Percentiles rank a stretch among this genome's conserved stretches.
Conservation (phyloP, 2,329 filamentous ascomycete species). For the Penicillium sp. region DNA sequence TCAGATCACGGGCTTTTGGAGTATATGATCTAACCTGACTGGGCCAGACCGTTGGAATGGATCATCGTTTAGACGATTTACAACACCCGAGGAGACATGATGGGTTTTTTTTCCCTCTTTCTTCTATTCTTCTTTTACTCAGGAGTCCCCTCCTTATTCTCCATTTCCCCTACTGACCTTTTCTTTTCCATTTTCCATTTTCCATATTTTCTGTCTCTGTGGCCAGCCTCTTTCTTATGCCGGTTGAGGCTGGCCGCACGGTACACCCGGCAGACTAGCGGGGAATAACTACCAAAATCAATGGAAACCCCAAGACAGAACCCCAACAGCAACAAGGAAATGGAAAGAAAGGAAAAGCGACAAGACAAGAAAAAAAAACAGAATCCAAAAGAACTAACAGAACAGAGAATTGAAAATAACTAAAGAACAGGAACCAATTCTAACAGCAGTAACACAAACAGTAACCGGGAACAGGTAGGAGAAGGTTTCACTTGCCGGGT, state of each 20-base stretch:
- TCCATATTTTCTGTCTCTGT: neutral
- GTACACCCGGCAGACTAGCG: slow-evolving; percentile 8
- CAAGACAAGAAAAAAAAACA: neutral
- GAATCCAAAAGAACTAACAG: neutral
- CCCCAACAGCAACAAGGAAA: neutral
- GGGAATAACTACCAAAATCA: slow-evolving; percentile 12
- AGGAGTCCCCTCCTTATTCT: neutral
- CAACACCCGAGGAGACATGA: slow-evolving; percentile 3
- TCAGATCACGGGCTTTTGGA: slow-evolving; percentile 6
- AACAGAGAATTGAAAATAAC: neutral
- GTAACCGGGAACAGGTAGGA: neutral
- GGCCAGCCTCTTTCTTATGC: slow-evolving; percentile 3
- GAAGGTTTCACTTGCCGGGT: slow-evolving; percentile 3
- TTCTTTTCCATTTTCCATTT: neutral
- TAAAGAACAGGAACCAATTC: slow-evolving; percentile 1
- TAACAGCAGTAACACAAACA: slow-evolving; percentile 4
- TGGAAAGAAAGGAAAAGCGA: neutral
- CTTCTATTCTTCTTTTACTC: slow-evolving; percentile 3
- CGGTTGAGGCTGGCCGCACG: slow-evolving; percentile 8
- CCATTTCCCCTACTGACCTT: neutral
- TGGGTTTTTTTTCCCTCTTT: neutral
- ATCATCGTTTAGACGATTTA: slow-evolving; percentile 18
- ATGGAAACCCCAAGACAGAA: neutral
- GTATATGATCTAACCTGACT: slow-evolving; percentile 28
- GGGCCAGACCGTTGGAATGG: slow-evolving; percentile 27